Conservation (phyloP, 129 eudicot species). For the Erigeron canadensis region DNA sequence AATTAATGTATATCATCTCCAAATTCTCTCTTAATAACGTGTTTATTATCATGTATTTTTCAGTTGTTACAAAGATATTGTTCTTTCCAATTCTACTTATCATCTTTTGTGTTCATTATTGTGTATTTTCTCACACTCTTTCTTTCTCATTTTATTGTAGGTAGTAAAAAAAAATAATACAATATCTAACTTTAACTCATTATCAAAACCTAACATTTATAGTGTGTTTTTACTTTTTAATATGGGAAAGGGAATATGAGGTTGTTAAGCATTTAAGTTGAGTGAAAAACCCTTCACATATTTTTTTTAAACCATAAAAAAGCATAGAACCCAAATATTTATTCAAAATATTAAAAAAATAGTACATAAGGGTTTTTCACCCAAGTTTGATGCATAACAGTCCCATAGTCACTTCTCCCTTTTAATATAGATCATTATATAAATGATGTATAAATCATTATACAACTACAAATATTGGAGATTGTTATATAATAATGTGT, state of each 20-base stretch:
- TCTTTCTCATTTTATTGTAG: background rate
- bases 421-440: too few species aligned
- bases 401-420: too few species aligned
- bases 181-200: background rate
- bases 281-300: too few species aligned
- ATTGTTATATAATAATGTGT: background rate
- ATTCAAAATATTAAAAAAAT: too few species aligned
- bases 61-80: background rate
- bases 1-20: background rate
- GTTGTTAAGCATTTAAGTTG: too few species aligned
- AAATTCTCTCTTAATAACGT: background rate
- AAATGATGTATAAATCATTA: background rate
- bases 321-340: too few species aligned
- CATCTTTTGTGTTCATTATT: background rate
- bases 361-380: too few species aligned
- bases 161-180: too few species aligned
- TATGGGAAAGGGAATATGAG: too few species aligned
- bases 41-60: background rate
- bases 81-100: background rate
- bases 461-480: background rate
- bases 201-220: background rate
- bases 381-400: too few species aligned
- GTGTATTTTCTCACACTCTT: background rate
- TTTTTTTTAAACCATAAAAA: too few species aligned
- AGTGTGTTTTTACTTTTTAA: background rate